Percentiles rank a stretch among this genome's conserved stretches.
phyloP scores from a whole-genome alignment of 306 rosid species.

The Phaseolus lunatus region DNA sequence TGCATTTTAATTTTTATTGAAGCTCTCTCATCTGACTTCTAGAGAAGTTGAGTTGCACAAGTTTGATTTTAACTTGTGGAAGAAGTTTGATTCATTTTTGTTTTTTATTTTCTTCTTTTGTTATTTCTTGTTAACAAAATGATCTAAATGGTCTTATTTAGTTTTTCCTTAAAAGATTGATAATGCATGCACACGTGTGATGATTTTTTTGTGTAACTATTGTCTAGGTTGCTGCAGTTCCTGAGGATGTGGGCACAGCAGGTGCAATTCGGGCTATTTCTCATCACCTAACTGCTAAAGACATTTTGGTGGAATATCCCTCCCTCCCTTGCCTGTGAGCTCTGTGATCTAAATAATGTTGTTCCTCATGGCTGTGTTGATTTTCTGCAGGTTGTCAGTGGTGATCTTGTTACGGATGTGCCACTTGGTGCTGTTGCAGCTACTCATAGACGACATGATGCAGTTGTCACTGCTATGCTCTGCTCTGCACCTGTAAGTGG shows the following conservation, averaged over 20 bases:
- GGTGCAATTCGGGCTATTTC: slow-evolving; percentile 93
- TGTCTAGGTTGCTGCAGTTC: slow-evolving; percentile 89
- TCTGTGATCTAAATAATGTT: slow-evolving; percentile 28
- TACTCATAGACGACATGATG: slow-evolving; percentile 94
- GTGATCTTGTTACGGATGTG: slow-evolving; percentile 97
- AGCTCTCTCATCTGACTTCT: background rate
- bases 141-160: background rate
- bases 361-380: slow-evolving; percentile 43
- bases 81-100: background rate
- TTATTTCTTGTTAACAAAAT: background rate
- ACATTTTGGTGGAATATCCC: slow-evolving; percentile 71
- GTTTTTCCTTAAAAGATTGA: slow-evolving; percentile 5
- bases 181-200: slow-evolving; percentile 25
- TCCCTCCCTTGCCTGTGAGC: background rate
- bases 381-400: slow-evolving; percentile 88
- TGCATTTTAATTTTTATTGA: background rate
- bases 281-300: slow-evolving; percentile 80
- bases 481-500: slow-evolving; percentile 92
- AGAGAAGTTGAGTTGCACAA: background rate
- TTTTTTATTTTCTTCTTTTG: background rate
- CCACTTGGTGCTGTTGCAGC: slow-evolving; percentile 97
- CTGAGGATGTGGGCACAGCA: slow-evolving; percentile 97
- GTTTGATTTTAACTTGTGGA: background rate
- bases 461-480: slow-evolving; percentile 92
- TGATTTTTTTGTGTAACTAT: slow-evolving; percentile 36